Percentiles rank a stretch among this genome's conserved stretches.
Conservation (phyloP, 2,329 filamentous ascomycete genomes). For the Penicillium brevicompactum region DNA sequence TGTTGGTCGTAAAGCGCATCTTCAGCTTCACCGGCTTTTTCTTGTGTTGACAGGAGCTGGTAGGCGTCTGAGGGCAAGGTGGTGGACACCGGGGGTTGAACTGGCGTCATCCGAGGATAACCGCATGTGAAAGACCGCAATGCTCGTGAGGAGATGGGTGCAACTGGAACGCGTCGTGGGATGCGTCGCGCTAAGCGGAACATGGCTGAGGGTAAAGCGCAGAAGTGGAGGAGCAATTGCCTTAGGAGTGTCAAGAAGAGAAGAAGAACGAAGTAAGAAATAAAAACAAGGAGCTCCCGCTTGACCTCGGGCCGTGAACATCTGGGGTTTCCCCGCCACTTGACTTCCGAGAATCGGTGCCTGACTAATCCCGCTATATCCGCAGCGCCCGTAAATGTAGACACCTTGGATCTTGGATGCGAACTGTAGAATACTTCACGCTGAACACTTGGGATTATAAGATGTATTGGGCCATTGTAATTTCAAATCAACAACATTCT, state of each 20-base stretch:
- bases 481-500: too few species aligned
- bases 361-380: constrained; percentile 2
- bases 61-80: constrained; percentile 73
- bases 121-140: constrained; percentile 40
- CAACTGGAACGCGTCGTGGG: constrained; percentile 33
- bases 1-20: constrained; percentile 84
- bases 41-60: constrained; percentile 75
- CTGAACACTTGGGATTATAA: too few species aligned
- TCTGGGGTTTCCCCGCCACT: constrained; percentile 12
- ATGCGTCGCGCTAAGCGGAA: constrained; percentile 40
- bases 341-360: constrained; percentile 2
- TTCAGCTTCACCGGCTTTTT: constrained; percentile 79
- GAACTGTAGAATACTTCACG: too few species aligned
- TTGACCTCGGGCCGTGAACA: constrained; percentile 11
- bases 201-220: constrained; percentile 25
- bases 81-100: constrained; percentile 64
- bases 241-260: not conserved
- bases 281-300: not conserved
- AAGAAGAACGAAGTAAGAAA: not conserved
- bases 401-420: too few species aligned
- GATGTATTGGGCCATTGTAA: too few species aligned
- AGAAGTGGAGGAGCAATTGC: not conserved
- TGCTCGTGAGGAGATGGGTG: constrained; percentile 27
- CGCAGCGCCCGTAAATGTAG: too few species aligned
- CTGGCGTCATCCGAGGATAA: constrained; percentile 56